Conservation (phyloP, 2,329 filamentous ascomycete genomes). For the Aspergillus sergii region DNA sequence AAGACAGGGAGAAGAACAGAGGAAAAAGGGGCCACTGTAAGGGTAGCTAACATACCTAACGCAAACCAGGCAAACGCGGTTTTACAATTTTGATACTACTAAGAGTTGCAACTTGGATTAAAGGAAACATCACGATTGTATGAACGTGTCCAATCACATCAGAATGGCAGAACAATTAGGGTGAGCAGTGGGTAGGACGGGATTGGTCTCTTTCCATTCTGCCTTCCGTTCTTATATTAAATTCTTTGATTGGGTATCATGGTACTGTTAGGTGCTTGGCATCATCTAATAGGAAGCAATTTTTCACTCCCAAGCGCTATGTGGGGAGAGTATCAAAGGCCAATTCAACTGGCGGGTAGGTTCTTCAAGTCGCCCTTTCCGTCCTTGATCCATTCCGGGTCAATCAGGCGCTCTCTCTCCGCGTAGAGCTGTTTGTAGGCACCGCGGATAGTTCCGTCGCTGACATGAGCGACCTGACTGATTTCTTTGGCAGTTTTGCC, state of each 20-base stretch:
- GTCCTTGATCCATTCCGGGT: slow-evolving; percentile 72
- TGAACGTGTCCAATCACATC: neutral
- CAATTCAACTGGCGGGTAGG: slow-evolving; percentile 60
- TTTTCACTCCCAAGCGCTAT: neutral
- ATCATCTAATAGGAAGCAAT: slow-evolving; percentile 11
- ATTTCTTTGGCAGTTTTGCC: slow-evolving; percentile 84
- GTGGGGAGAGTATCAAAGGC: neutral
- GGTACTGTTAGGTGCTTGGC: neutral
- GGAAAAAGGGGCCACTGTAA: neutral
- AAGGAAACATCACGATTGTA: neutral
- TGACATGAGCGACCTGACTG: slow-evolving; percentile 80
- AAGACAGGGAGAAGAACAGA: neutral
- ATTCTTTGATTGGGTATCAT: slow-evolving; percentile 19
- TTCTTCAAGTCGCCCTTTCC: slow-evolving; percentile 71
- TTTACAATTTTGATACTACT: neutral
- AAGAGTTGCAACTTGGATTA: neutral
- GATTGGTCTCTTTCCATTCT: slow-evolving; percentile 2
- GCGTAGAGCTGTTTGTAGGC: slow-evolving; percentile 88
- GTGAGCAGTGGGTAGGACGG: neutral
- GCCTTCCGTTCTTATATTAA: slow-evolving; percentile 6
- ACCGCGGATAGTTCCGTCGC: slow-evolving; percentile 94
- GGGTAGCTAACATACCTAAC: neutral
- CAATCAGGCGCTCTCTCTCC: slow-evolving; percentile 72
- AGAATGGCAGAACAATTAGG: neutral
- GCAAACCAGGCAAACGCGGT: neutral